Conservation (phyloP, 176 grass and related monocot species). For the Urochloa ruziziensis region DNA sequence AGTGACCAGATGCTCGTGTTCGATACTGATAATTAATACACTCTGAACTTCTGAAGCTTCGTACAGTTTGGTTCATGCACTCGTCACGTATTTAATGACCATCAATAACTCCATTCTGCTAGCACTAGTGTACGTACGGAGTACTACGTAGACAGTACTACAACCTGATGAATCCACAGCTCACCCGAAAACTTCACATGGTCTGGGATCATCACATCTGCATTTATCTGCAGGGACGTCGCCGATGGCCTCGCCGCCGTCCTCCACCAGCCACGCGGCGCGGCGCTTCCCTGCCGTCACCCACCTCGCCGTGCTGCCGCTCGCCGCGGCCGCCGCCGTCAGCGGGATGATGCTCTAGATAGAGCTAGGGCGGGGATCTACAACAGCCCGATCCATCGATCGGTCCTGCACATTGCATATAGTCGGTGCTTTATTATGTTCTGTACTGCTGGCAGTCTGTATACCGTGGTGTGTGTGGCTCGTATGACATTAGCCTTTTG, state of each 20-base stretch:
- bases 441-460: background rate
- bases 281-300: background rate
- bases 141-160: too few relatives aligned
- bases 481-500: background rate
- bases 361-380: too few relatives aligned
- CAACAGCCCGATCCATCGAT: background rate
- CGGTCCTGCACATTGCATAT: background rate
- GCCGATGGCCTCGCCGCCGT: constrained; percentile 31
- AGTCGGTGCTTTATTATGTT: background rate
- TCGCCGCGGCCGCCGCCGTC: background rate
- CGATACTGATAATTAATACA: background rate
- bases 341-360: constrained; percentile 1
- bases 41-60: background rate
- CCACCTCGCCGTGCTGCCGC: constrained; percentile 16
- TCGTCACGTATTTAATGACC: background rate
- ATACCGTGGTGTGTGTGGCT: background rate
- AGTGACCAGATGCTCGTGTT: background rate
- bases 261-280: background rate
- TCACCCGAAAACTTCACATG: background rate
- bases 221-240: constrained; percentile 6
- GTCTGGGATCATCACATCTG: too few relatives aligned
- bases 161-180: background rate
- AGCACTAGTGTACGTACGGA: too few relatives aligned
- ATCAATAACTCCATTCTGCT: background rate
- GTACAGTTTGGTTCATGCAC: background rate